Evolutionary conservation across 345 rosid species (phyloP).

Genomic region (Salix viminalis): DNA sequence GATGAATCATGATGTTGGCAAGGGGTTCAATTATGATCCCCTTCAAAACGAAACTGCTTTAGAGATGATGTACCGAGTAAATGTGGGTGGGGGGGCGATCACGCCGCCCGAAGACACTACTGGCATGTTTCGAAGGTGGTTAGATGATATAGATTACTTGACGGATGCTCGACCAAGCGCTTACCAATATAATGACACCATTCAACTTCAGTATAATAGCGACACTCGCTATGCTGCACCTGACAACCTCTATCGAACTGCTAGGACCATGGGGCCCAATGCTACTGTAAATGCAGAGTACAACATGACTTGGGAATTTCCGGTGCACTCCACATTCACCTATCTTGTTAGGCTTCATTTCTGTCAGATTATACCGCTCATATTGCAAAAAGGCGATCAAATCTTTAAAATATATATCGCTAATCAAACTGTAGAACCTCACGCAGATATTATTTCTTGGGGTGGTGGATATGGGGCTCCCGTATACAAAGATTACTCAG

Average conservation of each 20-base stretch:
- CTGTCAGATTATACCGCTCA: neutral
- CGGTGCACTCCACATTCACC: constrained; percentile 8
- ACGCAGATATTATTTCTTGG: neutral
- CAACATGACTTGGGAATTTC: constrained; percentile 15
- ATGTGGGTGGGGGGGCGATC: constrained; percentile 10
- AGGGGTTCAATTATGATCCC: neutral
- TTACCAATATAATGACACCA: rapidly evolving
- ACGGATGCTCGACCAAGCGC: neutral
- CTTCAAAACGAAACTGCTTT: constrained; percentile 5
- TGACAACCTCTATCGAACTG: neutral
- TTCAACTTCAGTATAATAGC: too few species aligned
- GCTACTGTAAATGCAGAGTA: neutral
- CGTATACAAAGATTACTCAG: neutral
- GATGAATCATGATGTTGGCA: too few species aligned
- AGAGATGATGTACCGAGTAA: constrained; percentile 29
- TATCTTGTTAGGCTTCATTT: neutral
- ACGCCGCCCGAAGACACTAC: neutral
- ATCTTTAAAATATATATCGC: constrained; percentile 1
- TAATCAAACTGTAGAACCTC: neutral
- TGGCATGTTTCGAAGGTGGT: constrained; percentile 40
- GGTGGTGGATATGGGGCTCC: constrained; percentile 6
- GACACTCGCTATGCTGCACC: constrained; percentile 4
- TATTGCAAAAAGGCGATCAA: neutral
- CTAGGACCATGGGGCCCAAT: too few species aligned
- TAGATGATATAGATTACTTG: neutral